Evolutionary conservation across 441 rosid genomes (phyloP), one percentile per base, ranked within the genome.

Genomic region (Geranium incanum): DNA sequence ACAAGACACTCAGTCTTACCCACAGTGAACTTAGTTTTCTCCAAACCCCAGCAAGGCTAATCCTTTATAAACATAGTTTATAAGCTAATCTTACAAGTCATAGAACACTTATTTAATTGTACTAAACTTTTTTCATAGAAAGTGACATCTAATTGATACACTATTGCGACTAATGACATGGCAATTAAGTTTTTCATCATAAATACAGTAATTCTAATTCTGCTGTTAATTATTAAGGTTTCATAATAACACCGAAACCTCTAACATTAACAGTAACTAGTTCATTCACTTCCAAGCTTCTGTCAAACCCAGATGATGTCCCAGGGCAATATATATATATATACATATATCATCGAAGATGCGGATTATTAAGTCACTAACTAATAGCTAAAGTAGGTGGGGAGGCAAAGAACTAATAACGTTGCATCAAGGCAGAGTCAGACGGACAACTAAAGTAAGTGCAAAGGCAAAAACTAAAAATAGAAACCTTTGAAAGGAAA

Each of bases 401-500:
- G 15, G 4, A 48, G 55, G 55, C 55, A 48, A 48, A 15, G 55
- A 48, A 11, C 55, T 48, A 48, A 48, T 48, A 48, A 48, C 55
- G 1, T 15, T 9, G 55, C 55, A 48, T 48, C 12, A 48, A 48
- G 55, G 15, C 15, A 48, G 4, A 48, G 55, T 15, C 55, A 48
- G 15, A 12, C 55, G 13, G 13, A 48, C 55, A 11, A 48, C 55
- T 48, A 9, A 45, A 45, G 55, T 45, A 45, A 1, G 55, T 8
- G 62, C 55, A 36, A 67, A 28, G 36, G 45, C 73, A 62, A 43
- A n/a, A 36, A 5, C 33, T 36, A 5, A 69, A 60, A 66, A 67
- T 59, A 72, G 79, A 41, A 78, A 91, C 99, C 99, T 90, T 88
- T 19, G 99, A 90, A 50, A 95, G 96, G 71, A 91, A 89, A 70